Evolutionary conservation across 2,329 filamentous ascomycete genomes (phyloP), one percentile per base, ranked within the genome.

Genomic region (Fusarium pseudonygamai): DNA sequence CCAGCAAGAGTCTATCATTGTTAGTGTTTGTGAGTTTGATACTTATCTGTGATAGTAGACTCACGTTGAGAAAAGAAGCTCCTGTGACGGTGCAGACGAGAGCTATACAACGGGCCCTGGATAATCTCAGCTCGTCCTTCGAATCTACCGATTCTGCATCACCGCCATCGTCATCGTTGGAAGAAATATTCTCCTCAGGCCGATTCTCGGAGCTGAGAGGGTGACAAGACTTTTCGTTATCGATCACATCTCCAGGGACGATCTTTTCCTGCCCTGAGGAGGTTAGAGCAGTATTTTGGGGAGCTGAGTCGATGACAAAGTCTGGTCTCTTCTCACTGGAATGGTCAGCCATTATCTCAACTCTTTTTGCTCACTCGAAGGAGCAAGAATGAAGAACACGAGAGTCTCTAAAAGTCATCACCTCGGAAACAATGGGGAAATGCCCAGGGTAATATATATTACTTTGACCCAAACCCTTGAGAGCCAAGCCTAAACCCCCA

Each of bases 41-140:
- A 15, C 28, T 18, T 5, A 2, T 22, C 8, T 26, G 42, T 28
- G 14, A 7, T 24, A 14, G 11, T 34, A n/a, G 15, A 45, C 78
- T 75, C 76, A 87, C 88, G 67, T 90, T 90, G 71, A 88, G 80
- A 74, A 90, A 90, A 15, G 85, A 86, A 15, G 88, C 88, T 8
- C 88, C 88, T 0, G 87, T 86, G 11, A 89, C 82, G 0, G 87
- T 89, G 3, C 84, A 83, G 9, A 89, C 88, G 16, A 90, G 82
- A 9, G 86, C 87, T 49, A 90, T 87, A 67, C 85, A 86, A 30
- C 85, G 82, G n/a, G 82, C 84, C 73, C 84, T 88, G 28, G 87
- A 88, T 45, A 87, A 78, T 7, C 81, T 80, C 18, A 84, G 69
- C 22, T 71, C 74, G 15, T 78, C 64, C 26, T 78, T 76, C 30